Conservation (phyloP, 2,329 filamentous ascomycete species). For the Ceratocystiopsis brevicomis region DNA sequence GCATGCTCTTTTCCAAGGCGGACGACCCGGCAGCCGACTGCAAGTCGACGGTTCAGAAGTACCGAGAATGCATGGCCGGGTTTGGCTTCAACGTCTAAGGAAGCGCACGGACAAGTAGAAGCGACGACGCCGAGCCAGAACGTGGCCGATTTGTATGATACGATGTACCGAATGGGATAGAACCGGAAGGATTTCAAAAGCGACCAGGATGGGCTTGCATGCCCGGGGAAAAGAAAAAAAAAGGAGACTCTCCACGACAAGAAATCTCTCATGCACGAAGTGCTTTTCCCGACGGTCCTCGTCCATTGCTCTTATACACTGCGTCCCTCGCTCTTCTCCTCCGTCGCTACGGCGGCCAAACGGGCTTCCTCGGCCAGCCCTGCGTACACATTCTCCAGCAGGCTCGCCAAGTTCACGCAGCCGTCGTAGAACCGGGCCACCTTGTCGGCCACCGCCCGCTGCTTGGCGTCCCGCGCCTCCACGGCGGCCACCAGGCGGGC, state of each 20-base stretch:
- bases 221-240: background rate
- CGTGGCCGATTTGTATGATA: conserved; percentile 4
- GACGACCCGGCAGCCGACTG: conserved; percentile 72
- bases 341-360: background rate
- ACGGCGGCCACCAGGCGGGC: conserved; percentile 9
- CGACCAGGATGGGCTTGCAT: background rate
- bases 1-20: conserved; percentile 90
- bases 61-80: conserved; percentile 79
- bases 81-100: conserved; percentile 65
- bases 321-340: background rate
- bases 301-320: background rate
- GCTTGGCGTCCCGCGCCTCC: conserved; percentile 8
- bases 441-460: conserved; percentile 8
- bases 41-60: conserved; percentile 62
- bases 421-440: conserved; percentile 9
- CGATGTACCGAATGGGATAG: no score
- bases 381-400: conserved; percentile 9
- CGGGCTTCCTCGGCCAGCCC: conserved; percentile 9
- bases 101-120: background rate
- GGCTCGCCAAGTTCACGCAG: conserved; percentile 6
- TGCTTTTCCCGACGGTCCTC: background rate
- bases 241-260: conserved; percentile 1
- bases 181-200: no score
- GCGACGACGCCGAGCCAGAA: background rate
- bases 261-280: background rate